A percentile compares a stretch with the other conserved stretches of the same genome.
Evolutionary conservation across 768 basidiomycete genomes (phyloP).

Genomic region (Xanthoconium stramineum): DNA sequence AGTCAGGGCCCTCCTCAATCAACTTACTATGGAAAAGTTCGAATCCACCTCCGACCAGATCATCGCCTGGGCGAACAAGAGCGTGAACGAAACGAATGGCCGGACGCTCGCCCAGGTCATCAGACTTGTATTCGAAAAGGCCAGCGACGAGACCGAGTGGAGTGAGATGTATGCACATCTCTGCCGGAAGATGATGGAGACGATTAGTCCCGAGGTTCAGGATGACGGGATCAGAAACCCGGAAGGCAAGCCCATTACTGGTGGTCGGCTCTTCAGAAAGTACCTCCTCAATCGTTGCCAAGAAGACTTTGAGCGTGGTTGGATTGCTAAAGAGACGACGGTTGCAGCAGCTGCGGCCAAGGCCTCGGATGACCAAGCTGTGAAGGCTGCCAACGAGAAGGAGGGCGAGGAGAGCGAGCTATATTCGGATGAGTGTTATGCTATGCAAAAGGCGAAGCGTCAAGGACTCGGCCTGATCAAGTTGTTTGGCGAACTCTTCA

Average conservation of each 20-base stretch:
- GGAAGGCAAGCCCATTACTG: conserved; percentile 87
- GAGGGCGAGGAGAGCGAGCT: conserved; percentile 62
- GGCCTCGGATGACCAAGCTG: conserved; percentile 80
- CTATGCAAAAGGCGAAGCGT: conserved; percentile 95
- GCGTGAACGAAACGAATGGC: conserved; percentile 88
- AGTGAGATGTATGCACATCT: conserved; percentile 97
- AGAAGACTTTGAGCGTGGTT: conserved; percentile 96
- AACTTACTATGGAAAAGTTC: conserved; percentile 95
- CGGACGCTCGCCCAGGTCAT: conserved; percentile 95
- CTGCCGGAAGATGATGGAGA: no score
- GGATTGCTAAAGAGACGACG: conserved; percentile 85
- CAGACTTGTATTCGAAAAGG: conserved; percentile 94
- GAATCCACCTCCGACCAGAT: conserved; percentile 95
- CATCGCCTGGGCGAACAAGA: conserved; percentile 92
- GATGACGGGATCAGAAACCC: conserved; percentile 80
- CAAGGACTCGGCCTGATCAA: conserved; percentile 95
- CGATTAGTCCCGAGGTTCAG: conserved; percentile 82
- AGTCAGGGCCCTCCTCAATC: conserved; percentile 89
- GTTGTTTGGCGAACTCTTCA: conserved; percentile 98
- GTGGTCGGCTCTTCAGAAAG: conserved; percentile 95
- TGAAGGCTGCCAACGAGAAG: conserved; percentile 63
- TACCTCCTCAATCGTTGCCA: conserved; percentile 96
- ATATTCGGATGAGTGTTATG: conserved; percentile 95
- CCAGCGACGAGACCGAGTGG: conserved; percentile 93
- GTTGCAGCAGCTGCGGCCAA: conserved; percentile 84